Base-by-base conservation (phyloP, 169 alveolate genomes). In the Perkinsus marinus region DNA sequence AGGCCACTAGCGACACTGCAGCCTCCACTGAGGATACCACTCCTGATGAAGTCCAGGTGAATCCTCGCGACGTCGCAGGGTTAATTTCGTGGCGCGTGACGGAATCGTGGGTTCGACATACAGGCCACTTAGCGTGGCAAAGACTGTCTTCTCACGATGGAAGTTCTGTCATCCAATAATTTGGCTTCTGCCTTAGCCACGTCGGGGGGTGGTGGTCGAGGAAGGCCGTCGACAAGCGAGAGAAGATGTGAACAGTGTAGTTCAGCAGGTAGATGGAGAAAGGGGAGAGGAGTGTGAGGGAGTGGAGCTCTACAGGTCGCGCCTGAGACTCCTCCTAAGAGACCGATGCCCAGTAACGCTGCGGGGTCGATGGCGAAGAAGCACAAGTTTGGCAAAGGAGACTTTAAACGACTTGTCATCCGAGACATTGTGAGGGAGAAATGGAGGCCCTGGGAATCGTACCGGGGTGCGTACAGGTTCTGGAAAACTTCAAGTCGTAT, bases 401-500 rank as follows among this genome's bases (percentile, higher is more conserved):
- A 57, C 79, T 57, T 57, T 30, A 57, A 57, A 26, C 79, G 79
- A 26, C 22, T 57, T 2, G 79, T 57, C 34, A 57, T 57, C 34
- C 7, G 79, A 57, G 79, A 57, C 79, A 57, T 57, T 19, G 79
- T 57, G 79, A 2, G 79, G 5, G 26, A 57, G 5, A 13, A 30
- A 57, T 57, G 79, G 26, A 57, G 7, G 22, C 37, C 22, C 79
- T 30, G 79, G 34, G 79, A 57, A 16, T 57, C 79, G 79, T 13
- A 57, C 79, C 79, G 3, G 79, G 79, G 22, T 57, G 79, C 5
- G 22, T 16, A 89, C 90, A 93, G 46, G 94, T 92, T 41, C 90
- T 94, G 69, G 94, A 92, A 89, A 93, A 94, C 92, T 94, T 94
- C 95, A 93, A 93, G 91, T 93, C 95, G 39, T 94, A 94, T 43